Percentiles rank a stretch among this genome's conserved stretches.
phyloP scores from a whole-genome alignment of 352 stramenopile species.

The Phytophthora hibernalis region DNA sequence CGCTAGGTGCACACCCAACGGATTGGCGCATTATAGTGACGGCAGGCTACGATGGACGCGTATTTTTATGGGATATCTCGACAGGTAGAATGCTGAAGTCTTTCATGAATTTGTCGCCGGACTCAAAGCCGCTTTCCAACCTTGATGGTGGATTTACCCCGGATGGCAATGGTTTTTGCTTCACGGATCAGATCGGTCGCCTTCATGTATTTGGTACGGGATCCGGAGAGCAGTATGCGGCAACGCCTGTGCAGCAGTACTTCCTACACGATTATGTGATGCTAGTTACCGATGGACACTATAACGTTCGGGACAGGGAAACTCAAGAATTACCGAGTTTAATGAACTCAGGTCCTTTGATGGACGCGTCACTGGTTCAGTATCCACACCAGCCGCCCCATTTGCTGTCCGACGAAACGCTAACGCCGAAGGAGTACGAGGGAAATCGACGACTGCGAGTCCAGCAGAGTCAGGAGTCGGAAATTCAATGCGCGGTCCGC shows the following conservation, averaged over 20 bases:
- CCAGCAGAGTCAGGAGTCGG: conserved; percentile 73
- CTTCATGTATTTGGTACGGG: conserved; percentile 85
- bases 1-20: conserved; percentile 75
- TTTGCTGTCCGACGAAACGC: conserved; percentile 42
- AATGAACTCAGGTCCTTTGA: conserved; percentile 79
- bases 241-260: conserved; percentile 84
- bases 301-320: conserved; percentile 90
- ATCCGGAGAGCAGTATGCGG: conserved; percentile 64
- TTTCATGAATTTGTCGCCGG: conserved; percentile 65
- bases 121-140: conserved; percentile 70
- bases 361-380: conserved; percentile 75
- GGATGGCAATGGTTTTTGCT: conserved; percentile 72
- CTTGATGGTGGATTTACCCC: conserved; percentile 82
- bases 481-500: conserved; percentile 65
- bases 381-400: conserved; percentile 84
- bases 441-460: conserved; percentile 70
- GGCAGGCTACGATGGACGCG: conserved; percentile 82
- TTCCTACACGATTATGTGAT: conserved; percentile 92
- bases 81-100: conserved; percentile 67
- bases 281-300: conserved; percentile 87
- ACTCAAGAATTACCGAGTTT: conserved; percentile 88
- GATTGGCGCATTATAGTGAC: conserved; percentile 83
- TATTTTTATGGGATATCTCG: conserved; percentile 89
- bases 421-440: conserved; percentile 58
- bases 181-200: conserved; percentile 84